These are phyloP conservation scores for Globisporangium recalcitrans DNA, from an alignment of 352 stramenopile genomes.

Conservation along the genomic window DNA sequence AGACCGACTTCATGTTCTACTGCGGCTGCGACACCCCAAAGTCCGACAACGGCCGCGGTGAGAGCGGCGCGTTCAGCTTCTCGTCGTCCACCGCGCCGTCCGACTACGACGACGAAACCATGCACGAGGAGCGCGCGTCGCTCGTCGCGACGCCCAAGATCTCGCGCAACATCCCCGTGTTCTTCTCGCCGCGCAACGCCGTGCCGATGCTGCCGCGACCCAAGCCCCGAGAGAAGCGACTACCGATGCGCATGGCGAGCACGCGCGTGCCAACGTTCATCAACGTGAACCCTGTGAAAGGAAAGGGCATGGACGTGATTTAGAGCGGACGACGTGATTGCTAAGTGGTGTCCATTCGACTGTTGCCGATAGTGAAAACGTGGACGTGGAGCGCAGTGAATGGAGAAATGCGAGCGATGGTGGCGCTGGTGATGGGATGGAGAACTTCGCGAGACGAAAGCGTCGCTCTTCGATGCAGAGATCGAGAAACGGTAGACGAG, in stretches of 20 bases:
- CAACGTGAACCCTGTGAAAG: slow-evolving; percentile 11
- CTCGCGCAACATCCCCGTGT: slow-evolving; percentile 45
- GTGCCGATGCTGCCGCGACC: slow-evolving; percentile 24
- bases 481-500: no score
- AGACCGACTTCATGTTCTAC: slow-evolving; percentile 56
- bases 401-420: neutral
- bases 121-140: slow-evolving; percentile 21
- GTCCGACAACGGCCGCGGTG: slow-evolving; percentile 28
- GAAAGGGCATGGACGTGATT: slow-evolving; percentile 10
- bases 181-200: slow-evolving; percentile 42
- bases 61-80: slow-evolving; percentile 24
- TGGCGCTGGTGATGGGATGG: neutral
- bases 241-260: slow-evolving; percentile 9
- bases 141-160: slow-evolving; percentile 29
- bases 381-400: neutral
- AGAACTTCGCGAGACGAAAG: neutral
- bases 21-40: slow-evolving; percentile 40
- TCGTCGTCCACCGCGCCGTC: slow-evolving; percentile 13
- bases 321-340: neutral
- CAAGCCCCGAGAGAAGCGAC: slow-evolving; percentile 15
- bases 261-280: slow-evolving; percentile 13
- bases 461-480: no score
- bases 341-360: neutral
- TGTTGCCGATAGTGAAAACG: neutral
- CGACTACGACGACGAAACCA: slow-evolving; percentile 5